Conservation (phyloP, 1,284 basidiomycete genomes). For the Afroboletus lepidellus region DNA sequence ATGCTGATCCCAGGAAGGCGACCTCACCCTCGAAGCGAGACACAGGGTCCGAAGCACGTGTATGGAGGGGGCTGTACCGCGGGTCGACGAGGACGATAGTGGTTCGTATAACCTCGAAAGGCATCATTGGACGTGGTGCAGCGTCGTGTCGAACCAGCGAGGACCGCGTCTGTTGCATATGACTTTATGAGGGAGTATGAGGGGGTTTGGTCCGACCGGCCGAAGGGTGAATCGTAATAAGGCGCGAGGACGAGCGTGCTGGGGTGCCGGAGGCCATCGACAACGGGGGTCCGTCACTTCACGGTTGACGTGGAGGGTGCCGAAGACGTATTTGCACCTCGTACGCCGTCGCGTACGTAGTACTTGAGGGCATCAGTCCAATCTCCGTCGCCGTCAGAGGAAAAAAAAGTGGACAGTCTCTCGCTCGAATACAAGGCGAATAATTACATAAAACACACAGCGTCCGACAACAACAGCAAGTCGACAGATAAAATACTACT, state of each 20-base stretch:
- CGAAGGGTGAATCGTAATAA: neutral
- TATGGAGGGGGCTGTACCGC: neutral
- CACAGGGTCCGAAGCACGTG: too few species aligned
- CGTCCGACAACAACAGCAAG: constrained; percentile 12
- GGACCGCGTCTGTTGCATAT: neutral
- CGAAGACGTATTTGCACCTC: too few species aligned
- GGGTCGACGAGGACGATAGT: neutral
- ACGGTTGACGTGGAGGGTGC: too few species aligned
- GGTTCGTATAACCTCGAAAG: neutral
- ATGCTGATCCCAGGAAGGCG: too few species aligned
- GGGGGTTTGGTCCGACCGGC: neutral
- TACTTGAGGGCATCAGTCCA: too few species aligned
- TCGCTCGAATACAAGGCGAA: constrained; percentile 18
- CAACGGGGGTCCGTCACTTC: too few species aligned
- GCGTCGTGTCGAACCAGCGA: neutral
- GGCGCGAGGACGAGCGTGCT: neutral
- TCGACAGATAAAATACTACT: constrained; percentile 22
- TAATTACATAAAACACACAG: constrained; percentile 23
- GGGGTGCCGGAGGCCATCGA: neutral
- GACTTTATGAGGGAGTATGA: neutral
- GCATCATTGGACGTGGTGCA: neutral
- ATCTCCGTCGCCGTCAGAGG: neutral
- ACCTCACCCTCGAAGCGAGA: too few species aligned
- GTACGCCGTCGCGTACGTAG: neutral
- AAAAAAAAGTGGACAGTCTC: neutral